These are phyloP conservation scores for Aspergillus fijiensis DNA, from an alignment of 2,329 filamentous ascomycete species.

Conservation along the genomic window DNA sequence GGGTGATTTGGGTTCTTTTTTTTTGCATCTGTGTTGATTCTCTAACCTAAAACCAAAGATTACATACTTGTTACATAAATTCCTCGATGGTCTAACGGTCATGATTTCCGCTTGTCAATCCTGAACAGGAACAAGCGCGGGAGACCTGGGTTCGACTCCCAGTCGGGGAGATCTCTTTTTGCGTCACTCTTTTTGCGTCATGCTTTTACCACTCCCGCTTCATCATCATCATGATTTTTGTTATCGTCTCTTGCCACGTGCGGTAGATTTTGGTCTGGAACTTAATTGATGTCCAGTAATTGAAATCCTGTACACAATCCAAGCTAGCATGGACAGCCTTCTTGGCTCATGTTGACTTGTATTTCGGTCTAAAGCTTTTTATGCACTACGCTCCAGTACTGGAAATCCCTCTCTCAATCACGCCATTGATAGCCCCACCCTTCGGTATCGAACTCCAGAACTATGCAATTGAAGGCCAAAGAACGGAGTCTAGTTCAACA, in stretches of 20 bases:
- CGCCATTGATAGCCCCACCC: background rate
- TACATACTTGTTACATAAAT: background rate
- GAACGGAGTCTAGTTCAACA: background rate
- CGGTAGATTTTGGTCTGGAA: too few species aligned
- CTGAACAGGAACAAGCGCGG: conserved; percentile 5
- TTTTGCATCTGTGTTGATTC: too few species aligned
- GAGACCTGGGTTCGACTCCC: conserved; percentile 11
- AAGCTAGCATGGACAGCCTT: too few species aligned
- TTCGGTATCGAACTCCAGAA: background rate
- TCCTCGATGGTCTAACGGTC: conserved; percentile 11
- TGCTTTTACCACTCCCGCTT: background rate
- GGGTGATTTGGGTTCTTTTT: background rate
- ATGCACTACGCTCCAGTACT: too few species aligned
- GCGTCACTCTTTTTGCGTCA: background rate
- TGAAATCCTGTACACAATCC: too few species aligned
- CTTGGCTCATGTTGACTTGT: too few species aligned
- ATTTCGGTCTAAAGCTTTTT: too few species aligned
- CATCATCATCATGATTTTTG: background rate
- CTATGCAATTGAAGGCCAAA: background rate
- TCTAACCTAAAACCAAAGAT: too few species aligned
- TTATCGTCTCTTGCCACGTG: background rate
- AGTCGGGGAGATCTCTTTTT: conserved; percentile 6
- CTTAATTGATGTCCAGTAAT: too few species aligned
- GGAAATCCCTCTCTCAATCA: background rate
- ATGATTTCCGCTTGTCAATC: conserved; percentile 11